phyloP scores from a whole-genome alignment of 1,139 yeast genomes.

The Pneumocystis jirovecii region DNA sequence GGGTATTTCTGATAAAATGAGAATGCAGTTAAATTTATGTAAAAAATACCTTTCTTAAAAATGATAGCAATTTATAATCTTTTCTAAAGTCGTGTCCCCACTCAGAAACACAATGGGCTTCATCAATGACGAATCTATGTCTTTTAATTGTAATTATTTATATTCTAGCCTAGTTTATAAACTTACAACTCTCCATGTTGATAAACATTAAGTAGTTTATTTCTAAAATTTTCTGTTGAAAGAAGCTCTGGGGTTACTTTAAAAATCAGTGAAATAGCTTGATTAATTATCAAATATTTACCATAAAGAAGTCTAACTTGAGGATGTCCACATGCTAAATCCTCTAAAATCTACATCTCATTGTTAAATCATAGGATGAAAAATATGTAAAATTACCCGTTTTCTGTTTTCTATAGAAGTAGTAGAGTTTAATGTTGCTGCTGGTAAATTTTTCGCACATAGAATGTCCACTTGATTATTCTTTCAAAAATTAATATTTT shows the following conservation, averaged over 20 bases:
- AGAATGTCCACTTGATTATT: constrained; percentile 67
- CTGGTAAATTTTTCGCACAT: constrained; percentile 43
- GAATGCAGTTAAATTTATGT: constrained; percentile 13
- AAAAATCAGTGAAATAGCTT: neutral
- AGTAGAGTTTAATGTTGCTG: constrained; percentile 29
- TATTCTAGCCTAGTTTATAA: neutral
- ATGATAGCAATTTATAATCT: constrained; percentile 59
- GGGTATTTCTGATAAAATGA: constrained; percentile 26
- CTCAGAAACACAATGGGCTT: constrained; percentile 82
- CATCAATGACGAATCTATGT: constrained; percentile 61
- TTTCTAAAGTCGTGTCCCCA: constrained; percentile 92
- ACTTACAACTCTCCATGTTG: constrained; percentile 13
- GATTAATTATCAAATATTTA: neutral
- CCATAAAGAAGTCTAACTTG: constrained; percentile 41
- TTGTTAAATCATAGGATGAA: neutral
- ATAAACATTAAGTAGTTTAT: constrained; percentile 14
- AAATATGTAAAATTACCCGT: neutral
- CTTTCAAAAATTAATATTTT: neutral
- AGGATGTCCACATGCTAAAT: constrained; percentile 16
- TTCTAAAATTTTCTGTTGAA: constrained; percentile 17
- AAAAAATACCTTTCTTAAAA: constrained; percentile 41
- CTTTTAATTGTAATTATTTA: neutral
- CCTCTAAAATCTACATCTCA: constrained; percentile 11
- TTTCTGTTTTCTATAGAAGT: constrained; percentile 14
- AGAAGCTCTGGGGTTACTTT: constrained; percentile 54